These are phyloP conservation scores for Auricularia heimuer DNA, from an alignment of 768 basidiomycete genomes.

Conservation along the genomic window DNA sequence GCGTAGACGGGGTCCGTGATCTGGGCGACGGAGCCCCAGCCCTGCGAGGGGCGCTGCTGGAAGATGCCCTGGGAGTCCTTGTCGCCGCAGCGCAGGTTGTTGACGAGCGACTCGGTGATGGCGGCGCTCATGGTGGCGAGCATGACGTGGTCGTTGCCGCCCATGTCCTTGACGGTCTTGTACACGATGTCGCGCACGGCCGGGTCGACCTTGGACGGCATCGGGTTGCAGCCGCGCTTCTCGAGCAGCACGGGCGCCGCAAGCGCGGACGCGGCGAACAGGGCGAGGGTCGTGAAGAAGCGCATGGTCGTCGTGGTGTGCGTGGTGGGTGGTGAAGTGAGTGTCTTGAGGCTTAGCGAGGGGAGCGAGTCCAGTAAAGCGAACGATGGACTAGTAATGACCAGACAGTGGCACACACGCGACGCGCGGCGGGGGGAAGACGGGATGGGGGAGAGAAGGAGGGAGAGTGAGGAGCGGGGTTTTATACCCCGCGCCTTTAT, in stretches of 20 bases:
- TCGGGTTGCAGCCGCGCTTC: background rate
- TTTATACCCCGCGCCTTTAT: no score
- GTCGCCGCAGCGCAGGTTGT: constrained; percentile 1
- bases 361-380: background rate
- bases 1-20: background rate
- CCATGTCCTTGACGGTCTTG: background rate
- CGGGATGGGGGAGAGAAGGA: no score
- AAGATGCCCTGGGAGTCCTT: background rate
- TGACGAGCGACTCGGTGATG: constrained; percentile 1
- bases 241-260: background rate
- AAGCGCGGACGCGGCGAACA: background rate
- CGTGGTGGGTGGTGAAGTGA: background rate
- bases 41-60: constrained; percentile 1
- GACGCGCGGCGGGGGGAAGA: no score
- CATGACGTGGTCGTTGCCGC: background rate
- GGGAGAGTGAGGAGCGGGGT: no score
- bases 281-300: background rate
- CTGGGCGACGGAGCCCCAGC: background rate
- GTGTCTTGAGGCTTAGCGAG: background rate
- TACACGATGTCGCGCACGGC: background rate
- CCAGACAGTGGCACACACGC: no score
- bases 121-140: background rate
- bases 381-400: no score
- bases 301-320: background rate
- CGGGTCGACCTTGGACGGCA: background rate